Evolutionary conservation across 1,284 basidiomycete genomes (phyloP), one percentile per base, ranked within the genome.

Genomic region (Malassezia obtusa): DNA sequence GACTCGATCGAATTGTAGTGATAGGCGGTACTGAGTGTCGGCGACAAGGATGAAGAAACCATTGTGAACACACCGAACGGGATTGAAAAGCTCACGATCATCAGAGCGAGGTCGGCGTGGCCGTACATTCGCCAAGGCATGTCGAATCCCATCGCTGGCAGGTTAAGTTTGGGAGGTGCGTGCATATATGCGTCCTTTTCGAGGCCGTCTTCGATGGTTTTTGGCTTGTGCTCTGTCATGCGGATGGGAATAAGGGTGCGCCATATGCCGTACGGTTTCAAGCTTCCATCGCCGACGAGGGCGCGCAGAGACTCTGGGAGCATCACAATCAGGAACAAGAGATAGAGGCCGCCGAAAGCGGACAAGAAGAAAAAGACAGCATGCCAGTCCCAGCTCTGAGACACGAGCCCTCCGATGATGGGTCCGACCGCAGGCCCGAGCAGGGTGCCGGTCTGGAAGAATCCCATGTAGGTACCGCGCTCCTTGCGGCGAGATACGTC

Each of bases 341-440:
- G 75, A 61, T 82, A 82, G 4, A 76, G 58, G 0, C 77, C 80
- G 7, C 83, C 77, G 0, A 80, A 67, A 4, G 86, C 86, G 50
- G 79, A 80, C 8, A 87, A 73, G 64, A 87, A 84, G 84, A 84
- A 87, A 68, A 88, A 88, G 22, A 87, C 84, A 2, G 81, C 40
- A 15, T 57, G 60, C 48, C 54, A 62, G 24, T 54, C 53, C 53
- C 52, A 59, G 12, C 35, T 17, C 31, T 59, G 50, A 3, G 60
- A 48, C 12, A 62, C 22, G 24, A 50, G 38, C 4, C 57, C 60
- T 11, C 60, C 60, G n/a, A 59, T 35, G 2, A 62, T 39, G 3
- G 60, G 60, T 1, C 58, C 60, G 9, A 62, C 45, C 5, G 58
- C 48, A 0, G 58, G 57, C 0, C 50, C 60, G 12, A 56, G 24